Evolutionary conservation across 2,329 filamentous ascomycete species (phyloP).

Genomic region (Ascochyta pisi): DNA sequence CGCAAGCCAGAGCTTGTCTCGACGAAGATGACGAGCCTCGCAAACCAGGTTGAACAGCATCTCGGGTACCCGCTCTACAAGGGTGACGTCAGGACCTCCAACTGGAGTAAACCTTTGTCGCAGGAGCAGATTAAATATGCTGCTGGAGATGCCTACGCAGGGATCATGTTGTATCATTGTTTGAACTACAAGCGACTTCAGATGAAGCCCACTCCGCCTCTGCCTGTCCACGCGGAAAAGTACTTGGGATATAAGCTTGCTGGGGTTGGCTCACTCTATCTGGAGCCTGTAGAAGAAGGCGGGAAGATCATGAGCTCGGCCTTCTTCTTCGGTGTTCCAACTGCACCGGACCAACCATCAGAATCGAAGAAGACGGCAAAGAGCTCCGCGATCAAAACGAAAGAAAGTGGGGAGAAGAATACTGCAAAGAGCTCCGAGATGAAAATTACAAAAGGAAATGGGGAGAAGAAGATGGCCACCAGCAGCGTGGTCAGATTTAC

Average conservation of each 20-base stretch:
- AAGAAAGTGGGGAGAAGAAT: neutral
- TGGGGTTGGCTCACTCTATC: conserved; percentile 25
- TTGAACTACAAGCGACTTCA: conserved; percentile 69
- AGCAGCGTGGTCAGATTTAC: neutral
- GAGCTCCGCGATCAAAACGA: neutral
- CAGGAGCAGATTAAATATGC: conserved; percentile 73
- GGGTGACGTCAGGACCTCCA: conserved; percentile 74
- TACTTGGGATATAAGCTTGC: conserved; percentile 27
- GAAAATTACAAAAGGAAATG: neutral
- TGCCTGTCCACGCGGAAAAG: conserved; percentile 37
- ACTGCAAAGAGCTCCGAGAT: neutral
- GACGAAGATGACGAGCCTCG: conserved; percentile 66
- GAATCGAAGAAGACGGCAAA: neutral
- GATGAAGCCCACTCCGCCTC: conserved; percentile 47
- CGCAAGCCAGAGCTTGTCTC: conserved; percentile 51
- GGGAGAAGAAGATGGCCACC: neutral
- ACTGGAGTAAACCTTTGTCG: conserved; percentile 73
- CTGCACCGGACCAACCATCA: neutral
- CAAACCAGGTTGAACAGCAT: conserved; percentile 72
- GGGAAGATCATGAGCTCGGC: conserved; percentile 30
- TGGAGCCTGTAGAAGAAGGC: conserved; percentile 28
- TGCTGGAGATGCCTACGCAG: conserved; percentile 87
- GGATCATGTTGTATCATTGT: conserved; percentile 74
- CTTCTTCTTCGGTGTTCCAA: conserved; percentile 30
- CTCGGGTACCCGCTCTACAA: conserved; percentile 80